Percentiles rank a stretch among this genome's conserved stretches.
These are phyloP conservation scores for Tephrocybe rancida DNA, from an alignment of 768 basidiomycete genomes.

Conservation along the genomic window DNA sequence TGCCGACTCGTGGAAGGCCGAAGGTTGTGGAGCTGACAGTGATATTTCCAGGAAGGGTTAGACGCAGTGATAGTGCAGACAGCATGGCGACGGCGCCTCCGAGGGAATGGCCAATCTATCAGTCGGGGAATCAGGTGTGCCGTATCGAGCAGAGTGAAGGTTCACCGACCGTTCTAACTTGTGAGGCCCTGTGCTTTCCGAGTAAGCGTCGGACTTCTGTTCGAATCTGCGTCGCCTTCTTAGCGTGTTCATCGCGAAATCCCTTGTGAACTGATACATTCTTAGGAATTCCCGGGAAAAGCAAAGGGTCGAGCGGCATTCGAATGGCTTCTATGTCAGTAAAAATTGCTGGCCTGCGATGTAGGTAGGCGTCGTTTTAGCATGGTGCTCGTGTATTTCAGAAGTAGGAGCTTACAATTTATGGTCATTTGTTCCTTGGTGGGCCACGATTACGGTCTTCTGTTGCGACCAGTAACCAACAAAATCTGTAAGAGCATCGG, in stretches of 20 bases:
- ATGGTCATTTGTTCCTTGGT: too few relatives aligned
- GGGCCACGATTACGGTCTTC: too few relatives aligned
- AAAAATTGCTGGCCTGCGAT: too few relatives aligned
- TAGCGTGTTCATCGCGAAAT: slow-evolving; percentile 49
- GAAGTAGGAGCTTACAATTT: too few relatives aligned
- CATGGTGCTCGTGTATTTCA: too few relatives aligned
- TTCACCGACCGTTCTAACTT: slow-evolving; percentile 13
- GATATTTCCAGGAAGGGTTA: slow-evolving; percentile 34
- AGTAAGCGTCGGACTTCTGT: slow-evolving; percentile 43
- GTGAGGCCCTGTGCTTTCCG: slow-evolving; percentile 22
- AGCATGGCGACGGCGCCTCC: slow-evolving; percentile 45
- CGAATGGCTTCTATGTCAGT: slow-evolving; percentile 41
- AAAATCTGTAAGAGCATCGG: too few relatives aligned
- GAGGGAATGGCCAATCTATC: slow-evolving; percentile 42
- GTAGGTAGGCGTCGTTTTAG: too few relatives aligned
- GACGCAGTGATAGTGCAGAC: slow-evolving; percentile 36
- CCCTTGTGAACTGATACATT: slow-evolving; percentile 49
- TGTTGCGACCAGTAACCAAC: too few relatives aligned
- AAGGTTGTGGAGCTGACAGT: slow-evolving; percentile 35
- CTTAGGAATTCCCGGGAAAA: slow-evolving; percentile 51
- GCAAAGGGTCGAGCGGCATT: slow-evolving; percentile 36
- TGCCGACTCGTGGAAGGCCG: slow-evolving; percentile 43
- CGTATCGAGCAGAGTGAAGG: background rate
- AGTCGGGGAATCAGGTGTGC: background rate
- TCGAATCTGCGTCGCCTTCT: slow-evolving; percentile 36